Conservation (phyloP, 2,329 filamentous ascomycete genomes). For the Hypoxylon sp. region DNA sequence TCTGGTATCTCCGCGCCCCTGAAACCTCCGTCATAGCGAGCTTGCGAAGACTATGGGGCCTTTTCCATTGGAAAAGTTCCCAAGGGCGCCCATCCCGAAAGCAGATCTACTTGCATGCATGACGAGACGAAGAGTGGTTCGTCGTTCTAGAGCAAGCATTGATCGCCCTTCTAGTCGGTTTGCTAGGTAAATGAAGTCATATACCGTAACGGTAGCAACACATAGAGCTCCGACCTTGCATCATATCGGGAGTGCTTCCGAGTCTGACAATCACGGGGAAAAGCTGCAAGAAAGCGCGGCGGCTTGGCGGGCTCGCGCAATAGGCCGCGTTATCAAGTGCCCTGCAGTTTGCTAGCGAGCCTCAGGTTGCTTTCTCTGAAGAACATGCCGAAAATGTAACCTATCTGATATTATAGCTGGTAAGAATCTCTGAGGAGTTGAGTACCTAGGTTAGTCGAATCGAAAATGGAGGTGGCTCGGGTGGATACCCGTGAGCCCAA, state of each 20-base stretch:
- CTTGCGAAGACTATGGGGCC: too few species aligned
- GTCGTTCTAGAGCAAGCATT: constrained; percentile 19
- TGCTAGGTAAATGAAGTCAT: constrained; percentile 22
- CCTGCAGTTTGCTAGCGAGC: too few species aligned
- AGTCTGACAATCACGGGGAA: constrained; percentile 25
- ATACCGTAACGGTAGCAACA: constrained; percentile 7
- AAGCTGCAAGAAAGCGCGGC: not conserved
- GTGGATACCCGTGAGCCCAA: constrained; percentile 20
- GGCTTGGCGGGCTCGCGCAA: not conserved
- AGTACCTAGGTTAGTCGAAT: too few species aligned
- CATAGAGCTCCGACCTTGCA: not conserved
- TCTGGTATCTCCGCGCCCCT: constrained; percentile 4
- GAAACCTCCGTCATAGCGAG: constrained; percentile 37
- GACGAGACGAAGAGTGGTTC: constrained; percentile 14
- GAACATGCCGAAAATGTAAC: not conserved
- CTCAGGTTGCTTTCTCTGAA: not conserved
- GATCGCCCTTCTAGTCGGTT: not conserved
- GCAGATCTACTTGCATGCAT: constrained; percentile 26
- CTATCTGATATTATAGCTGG: not conserved
- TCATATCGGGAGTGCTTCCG: constrained; percentile 10
- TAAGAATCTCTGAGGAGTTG: not conserved
- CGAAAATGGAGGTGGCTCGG: not conserved
- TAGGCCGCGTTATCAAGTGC: constrained; percentile 1
- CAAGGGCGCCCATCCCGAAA: constrained; percentile 30
- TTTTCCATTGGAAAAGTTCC: constrained; percentile 18